These are phyloP conservation scores for Meira miltonrushii DNA, from an alignment of 1,284 basidiomycete species.

Conservation along the genomic window DNA sequence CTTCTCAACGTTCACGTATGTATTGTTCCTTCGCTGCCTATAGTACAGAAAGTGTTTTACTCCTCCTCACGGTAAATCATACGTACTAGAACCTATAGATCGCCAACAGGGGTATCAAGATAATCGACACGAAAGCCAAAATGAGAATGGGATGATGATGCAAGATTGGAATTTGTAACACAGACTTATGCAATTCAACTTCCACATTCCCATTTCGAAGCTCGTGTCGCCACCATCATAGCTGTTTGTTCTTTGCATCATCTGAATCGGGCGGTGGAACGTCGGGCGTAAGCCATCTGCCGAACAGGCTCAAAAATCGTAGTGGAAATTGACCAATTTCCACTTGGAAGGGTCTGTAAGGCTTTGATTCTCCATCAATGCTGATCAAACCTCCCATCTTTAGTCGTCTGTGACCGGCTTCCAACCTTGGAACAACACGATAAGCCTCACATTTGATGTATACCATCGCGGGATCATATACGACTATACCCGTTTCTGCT, in stretches of 20 bases:
- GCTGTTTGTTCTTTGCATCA: not conserved
- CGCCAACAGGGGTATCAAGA: slow-evolving; percentile 2
- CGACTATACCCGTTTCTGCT: slow-evolving; percentile 36
- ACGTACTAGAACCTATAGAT: not conserved
- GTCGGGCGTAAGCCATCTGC: slow-evolving; percentile 23
- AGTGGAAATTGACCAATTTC: slow-evolving; percentile 59
- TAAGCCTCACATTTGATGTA: slow-evolving; percentile 48
- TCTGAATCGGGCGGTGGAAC: slow-evolving; percentile 19
- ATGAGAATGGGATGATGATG: slow-evolving; percentile 10
- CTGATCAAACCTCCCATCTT: slow-evolving; percentile 28
- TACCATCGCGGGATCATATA: slow-evolving; percentile 32
- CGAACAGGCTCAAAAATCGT: slow-evolving; percentile 27
- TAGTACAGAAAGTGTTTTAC: too few species aligned
- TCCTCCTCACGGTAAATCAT: too few species aligned
- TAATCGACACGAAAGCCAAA: slow-evolving; percentile 10
- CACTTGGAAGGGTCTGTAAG: slow-evolving; percentile 75
- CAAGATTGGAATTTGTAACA: slow-evolving; percentile 7
- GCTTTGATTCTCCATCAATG: slow-evolving; percentile 78
- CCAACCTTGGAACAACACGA: slow-evolving; percentile 37
- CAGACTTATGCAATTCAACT: not conserved
- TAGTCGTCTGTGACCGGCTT: slow-evolving; percentile 27
- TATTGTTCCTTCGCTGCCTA: too few species aligned
- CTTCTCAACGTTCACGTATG: too few species aligned
- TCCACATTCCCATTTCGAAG: not conserved
- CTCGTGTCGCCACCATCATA: not conserved